Percentiles rank a stretch among this genome's conserved stretches.
These are phyloP conservation scores for Epichloe sylvatica DNA, from an alignment of 2,329 filamentous ascomycete genomes.

Conservation along the genomic window DNA sequence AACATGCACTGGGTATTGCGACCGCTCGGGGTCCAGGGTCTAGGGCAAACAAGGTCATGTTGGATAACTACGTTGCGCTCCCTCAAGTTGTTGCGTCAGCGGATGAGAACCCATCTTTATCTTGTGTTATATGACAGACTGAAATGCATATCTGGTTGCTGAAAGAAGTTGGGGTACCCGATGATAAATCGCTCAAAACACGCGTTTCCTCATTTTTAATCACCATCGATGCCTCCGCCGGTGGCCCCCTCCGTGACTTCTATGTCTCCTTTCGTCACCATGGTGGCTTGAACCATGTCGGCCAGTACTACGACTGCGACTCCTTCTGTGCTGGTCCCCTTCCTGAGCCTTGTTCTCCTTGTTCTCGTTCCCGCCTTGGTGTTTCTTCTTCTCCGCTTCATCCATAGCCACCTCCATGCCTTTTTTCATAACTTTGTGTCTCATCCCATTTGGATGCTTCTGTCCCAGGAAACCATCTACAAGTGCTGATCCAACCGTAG, in stretches of 20 bases:
- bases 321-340: too few species aligned
- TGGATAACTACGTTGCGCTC: too few species aligned
- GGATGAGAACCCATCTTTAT: too few species aligned
- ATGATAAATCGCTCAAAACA: neutral
- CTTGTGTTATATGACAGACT: too few species aligned
- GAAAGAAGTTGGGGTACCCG: too few species aligned
- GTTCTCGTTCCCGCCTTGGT: neutral
- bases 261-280: neutral
- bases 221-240: neutral
- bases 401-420: conserved; percentile 6
- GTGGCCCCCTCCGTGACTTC: neutral
- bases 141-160: too few species aligned
- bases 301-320: neutral
- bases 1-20: too few species aligned
- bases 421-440: conserved; percentile 7
- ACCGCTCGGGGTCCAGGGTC: too few species aligned
- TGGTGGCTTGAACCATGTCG: neutral
- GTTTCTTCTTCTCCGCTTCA: conserved; percentile 6
- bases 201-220: neutral
- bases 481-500: conserved; percentile 33
- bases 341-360: neutral
- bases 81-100: too few species aligned
- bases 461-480: conserved; percentile 31
- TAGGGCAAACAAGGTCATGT: too few species aligned
- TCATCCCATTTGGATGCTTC: conserved; percentile 16